Evolutionary conservation across 345 rosid genomes (phyloP), one percentile per base, ranked within the genome.

Genomic region (Kernera saxatilis): DNA sequence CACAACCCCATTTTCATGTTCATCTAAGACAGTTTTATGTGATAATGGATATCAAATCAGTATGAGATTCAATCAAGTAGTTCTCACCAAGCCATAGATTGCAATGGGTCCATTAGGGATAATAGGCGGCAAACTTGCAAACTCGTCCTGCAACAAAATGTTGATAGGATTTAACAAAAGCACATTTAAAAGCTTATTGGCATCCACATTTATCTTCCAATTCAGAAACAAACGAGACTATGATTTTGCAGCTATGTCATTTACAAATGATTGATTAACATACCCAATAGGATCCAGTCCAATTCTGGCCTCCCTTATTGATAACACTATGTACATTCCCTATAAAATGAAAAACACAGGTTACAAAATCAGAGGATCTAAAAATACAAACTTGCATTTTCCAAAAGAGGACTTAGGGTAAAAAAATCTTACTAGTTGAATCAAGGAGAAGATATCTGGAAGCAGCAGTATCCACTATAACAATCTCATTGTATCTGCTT

Each of bases 231-330:
- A 40, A 0, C 60, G 55, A 53, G 53, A 1, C 18, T 26, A 56
- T 11, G 15, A 37, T 13, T 49, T 36, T 15, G 6, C 2, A 58
- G 55, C 8, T 14, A 32, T 23, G 46, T 15, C 52, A 56, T 53
- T 27, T 26, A 39, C 43, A 36, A 22, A 64, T 26, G 21, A 45
- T 2, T 44, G 19, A 44, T 35, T 48, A 21, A 61, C 82, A 70
- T 84, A 87, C 92, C 98, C 98, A 90, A 62, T 90, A 90, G 0
- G 90, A 81, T 9, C 74, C 86, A 50, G 90, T 90, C 97, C 98
- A 88, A 55, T 77, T 84, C 18, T 84, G 77, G 4, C 78, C 86
- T 45, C 76, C 84, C 74, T 93, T 93, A 45, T 81, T 71, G 50
- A 83, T 46, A 57, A 88, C 56, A 85, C 98, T 93, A 78, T 93